phyloP scores from a whole-genome alignment of 2,329 filamentous ascomycete genomes.

The Diaporthe velutina region DNA sequence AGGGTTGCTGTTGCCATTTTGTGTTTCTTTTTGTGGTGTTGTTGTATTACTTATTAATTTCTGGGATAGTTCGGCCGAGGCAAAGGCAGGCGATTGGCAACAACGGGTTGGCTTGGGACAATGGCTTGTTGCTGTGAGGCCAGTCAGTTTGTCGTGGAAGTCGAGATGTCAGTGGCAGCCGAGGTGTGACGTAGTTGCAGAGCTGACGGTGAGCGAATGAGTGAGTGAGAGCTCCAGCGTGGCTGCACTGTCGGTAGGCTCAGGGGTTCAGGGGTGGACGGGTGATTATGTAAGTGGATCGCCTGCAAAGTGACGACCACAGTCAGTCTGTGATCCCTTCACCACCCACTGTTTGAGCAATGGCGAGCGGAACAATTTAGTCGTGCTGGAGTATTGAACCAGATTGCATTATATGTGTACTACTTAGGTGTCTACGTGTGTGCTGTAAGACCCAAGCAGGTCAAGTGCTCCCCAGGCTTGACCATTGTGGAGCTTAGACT shows the following conservation, averaged over 20 bases:
- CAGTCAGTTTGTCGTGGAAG: not conserved
- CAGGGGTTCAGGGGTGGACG: conserved; percentile 12
- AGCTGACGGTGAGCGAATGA: not conserved
- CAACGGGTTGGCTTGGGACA: not conserved
- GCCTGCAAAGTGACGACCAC: not conserved
- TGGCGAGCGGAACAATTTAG: not conserved
- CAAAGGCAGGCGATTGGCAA: not conserved
- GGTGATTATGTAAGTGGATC: conserved; percentile 4
- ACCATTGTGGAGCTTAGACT: not conserved
- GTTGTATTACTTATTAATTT: not conserved
- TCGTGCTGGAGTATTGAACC: not conserved
- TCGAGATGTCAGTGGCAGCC: not conserved
- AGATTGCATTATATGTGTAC: not conserved
- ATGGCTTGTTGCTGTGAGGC: not conserved
- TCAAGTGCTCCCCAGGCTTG: not conserved
- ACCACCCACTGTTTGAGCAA: not conserved
- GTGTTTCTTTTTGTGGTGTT: too few species aligned
- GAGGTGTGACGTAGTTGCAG: conserved; percentile 10
- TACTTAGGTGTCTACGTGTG: not conserved
- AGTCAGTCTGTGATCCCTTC: not conserved
- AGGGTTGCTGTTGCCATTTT: conserved; percentile 39
- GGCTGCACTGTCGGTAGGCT: not conserved
- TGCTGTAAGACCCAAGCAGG: not conserved
- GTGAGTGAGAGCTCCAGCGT: not conserved
- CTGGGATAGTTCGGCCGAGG: too few species aligned